Conservation (phyloP, 2,329 filamentous ascomycete species). For the Colletotrichum plurivorum region DNA sequence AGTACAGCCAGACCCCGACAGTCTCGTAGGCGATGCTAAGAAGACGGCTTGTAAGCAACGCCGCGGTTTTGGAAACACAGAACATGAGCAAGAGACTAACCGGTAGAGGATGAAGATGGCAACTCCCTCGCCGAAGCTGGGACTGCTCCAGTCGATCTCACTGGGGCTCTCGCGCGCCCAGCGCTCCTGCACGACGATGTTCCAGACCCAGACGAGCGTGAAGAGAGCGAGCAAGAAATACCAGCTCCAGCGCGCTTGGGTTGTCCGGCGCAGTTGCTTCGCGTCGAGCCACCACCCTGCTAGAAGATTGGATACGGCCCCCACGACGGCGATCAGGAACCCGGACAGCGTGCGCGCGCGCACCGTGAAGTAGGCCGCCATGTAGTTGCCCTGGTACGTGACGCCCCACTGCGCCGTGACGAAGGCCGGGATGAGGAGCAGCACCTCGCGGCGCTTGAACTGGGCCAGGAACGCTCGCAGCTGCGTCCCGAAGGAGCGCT, state of each 20-base stretch:
- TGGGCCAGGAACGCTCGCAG: constrained; percentile 26
- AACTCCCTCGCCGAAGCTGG: constrained; percentile 61
- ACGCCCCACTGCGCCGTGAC: constrained; percentile 42
- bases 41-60: background rate
- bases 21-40: constrained; percentile 26
- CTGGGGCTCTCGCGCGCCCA: constrained; percentile 43
- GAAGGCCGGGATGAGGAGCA: constrained; percentile 39
- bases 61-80: background rate
- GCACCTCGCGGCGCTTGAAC: constrained; percentile 28
- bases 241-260: constrained; percentile 36
- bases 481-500: constrained; percentile 47
- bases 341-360: constrained; percentile 43
- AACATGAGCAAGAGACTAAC: constrained; percentile 50
- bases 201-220: constrained; percentile 35
- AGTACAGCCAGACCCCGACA: constrained; percentile 58
- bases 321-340: constrained; percentile 57
- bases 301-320: constrained; percentile 33
- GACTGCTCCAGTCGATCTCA: constrained; percentile 60
- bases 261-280: constrained; percentile 30
- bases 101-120: constrained; percentile 62
- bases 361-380: constrained; percentile 40
- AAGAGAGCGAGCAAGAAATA: constrained; percentile 28
- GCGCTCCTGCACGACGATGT: constrained; percentile 32
- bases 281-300: constrained; percentile 39
- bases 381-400: constrained; percentile 42